Conservation (phyloP, 2,329 filamentous ascomycete species). For the Beauveria scarabaeidicola region DNA sequence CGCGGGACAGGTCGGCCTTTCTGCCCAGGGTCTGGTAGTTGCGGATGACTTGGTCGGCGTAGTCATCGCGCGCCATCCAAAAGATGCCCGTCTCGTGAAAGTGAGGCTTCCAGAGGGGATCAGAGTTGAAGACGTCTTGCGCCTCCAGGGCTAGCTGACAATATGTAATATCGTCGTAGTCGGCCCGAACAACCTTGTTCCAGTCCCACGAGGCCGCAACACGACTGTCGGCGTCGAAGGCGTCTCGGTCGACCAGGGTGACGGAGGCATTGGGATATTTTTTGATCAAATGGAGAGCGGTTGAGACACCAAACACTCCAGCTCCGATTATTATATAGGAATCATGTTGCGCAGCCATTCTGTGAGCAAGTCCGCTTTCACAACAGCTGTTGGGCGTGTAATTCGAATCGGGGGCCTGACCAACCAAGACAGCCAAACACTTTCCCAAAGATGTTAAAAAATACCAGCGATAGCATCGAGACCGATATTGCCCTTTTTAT, state of each 20-base stretch:
- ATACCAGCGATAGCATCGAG: neutral
- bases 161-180: conserved; percentile 58
- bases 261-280: conserved; percentile 41
- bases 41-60: conserved; percentile 41
- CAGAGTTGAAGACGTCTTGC: conserved; percentile 50
- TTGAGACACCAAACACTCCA: conserved; percentile 58
- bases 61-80: conserved; percentile 43
- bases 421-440: neutral
- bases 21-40: conserved; percentile 42
- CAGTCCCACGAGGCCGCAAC: conserved; percentile 62
- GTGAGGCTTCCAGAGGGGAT: conserved; percentile 46
- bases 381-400: neutral
- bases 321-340: conserved; percentile 54
- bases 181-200: conserved; percentile 64
- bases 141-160: conserved; percentile 57
- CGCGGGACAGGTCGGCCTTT: conserved; percentile 31
- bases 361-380: neutral
- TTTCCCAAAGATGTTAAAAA: neutral
- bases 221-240: conserved; percentile 36
- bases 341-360: neutral
- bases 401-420: neutral
- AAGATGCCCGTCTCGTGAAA: conserved; percentile 55
- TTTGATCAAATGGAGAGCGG: conserved; percentile 53
- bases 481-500: neutral
- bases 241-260: conserved; percentile 49